These are phyloP conservation scores for Acanthamoeba castellanii DNA, from an alignment of 208 protist genomes.

Conservation along the genomic window DNA sequence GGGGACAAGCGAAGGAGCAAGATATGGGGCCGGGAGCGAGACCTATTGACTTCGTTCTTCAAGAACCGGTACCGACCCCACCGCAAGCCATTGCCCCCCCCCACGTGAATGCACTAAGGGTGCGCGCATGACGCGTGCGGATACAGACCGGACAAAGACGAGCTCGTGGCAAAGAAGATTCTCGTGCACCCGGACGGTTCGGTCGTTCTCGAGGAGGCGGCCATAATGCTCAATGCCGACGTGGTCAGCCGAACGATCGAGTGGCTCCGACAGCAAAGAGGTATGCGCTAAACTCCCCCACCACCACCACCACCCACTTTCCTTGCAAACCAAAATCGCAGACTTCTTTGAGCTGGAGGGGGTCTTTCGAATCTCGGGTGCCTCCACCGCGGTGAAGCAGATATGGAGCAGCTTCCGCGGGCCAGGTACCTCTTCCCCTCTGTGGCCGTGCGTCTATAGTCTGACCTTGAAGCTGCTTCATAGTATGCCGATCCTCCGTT, in stretches of 20 bases:
- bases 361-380: conserved; percentile 44
- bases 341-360: conserved; percentile 47
- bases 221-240: conserved; percentile 1
- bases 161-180: conserved; percentile 39
- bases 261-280: neutral
- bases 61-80: neutral
- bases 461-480: neutral
- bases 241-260: conserved; percentile 34
- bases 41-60: conserved; percentile 30
- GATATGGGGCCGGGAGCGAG: conserved; percentile 31
- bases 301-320: neutral
- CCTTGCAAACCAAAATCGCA: neutral
- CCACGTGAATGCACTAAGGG: neutral
- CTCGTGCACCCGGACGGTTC: conserved; percentile 24
- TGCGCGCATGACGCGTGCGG: neutral
- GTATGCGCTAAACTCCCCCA: neutral
- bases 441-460: neutral
- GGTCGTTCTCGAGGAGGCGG: neutral
- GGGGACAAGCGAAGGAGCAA: conserved; percentile 10
- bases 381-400: conserved; percentile 4
- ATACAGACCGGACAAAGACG: conserved; percentile 20
- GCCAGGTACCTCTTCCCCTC: neutral
- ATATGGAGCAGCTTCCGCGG: conserved; percentile 57
- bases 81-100: neutral
- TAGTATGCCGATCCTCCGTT: neutral